A percentile compares a stretch with the other conserved stretches of the same genome.
These are phyloP conservation scores for Paramecium tetraurelia DNA, from an alignment of 73 alveolate genomes.

Conservation along the genomic window DNA sequence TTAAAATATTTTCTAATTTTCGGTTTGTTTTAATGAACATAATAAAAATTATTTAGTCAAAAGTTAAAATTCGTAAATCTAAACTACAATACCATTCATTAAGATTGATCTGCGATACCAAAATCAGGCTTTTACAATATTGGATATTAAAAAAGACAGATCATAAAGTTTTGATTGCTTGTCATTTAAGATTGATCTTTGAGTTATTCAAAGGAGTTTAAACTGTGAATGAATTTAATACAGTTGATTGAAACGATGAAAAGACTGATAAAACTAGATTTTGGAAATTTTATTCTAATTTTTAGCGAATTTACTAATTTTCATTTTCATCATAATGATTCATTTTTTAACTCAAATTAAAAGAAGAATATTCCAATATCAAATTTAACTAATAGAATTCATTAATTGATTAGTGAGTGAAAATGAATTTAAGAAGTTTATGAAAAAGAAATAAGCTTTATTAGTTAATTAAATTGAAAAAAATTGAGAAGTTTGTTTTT, in stretches of 20 bases:
- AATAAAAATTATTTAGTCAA: too few relatives aligned
- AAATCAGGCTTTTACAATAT: not conserved
- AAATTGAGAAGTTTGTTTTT: too few relatives aligned
- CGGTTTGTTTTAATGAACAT: too few relatives aligned
- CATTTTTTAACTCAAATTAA: not conserved
- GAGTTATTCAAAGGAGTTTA: not conserved
- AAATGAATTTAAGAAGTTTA: too few relatives aligned
- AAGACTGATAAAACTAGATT: not conserved
- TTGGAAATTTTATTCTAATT: not conserved
- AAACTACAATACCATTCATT: too few relatives aligned
- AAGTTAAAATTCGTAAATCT: too few relatives aligned
- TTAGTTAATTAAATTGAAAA: too few relatives aligned
- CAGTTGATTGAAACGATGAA: not conserved
- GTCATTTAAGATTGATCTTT: not conserved
- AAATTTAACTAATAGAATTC: not conserved
- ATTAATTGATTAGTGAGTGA: not conserved
- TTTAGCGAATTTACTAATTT: not conserved
- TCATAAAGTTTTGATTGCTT: not conserved
- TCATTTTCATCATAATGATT: not conserved
- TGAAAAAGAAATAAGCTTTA: too few relatives aligned
- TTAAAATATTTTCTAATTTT: too few relatives aligned
- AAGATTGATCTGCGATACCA: not conserved
- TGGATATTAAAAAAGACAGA: not conserved
- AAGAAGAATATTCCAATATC: not conserved
- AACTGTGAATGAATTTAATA: conserved; percentile 2